These are phyloP conservation scores for Boletus edulis DNA, from an alignment of 768 basidiomycete species.

Conservation along the genomic window DNA sequence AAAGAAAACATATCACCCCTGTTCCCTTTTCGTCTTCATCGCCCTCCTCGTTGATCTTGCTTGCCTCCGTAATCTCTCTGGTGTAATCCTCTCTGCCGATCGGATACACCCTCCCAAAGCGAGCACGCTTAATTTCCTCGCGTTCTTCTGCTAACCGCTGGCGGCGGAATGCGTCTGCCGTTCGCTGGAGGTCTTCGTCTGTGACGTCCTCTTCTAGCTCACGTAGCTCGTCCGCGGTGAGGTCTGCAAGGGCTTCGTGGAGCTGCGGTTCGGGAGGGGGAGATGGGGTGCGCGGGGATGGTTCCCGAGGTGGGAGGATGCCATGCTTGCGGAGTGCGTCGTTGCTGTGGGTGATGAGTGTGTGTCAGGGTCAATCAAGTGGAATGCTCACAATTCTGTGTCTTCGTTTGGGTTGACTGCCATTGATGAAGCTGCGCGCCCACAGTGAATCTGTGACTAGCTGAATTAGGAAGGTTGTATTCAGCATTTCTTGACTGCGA, in stretches of 20 bases:
- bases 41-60: constrained; percentile 62
- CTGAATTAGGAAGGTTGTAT: constrained; percentile 31
- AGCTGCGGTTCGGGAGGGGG: constrained; percentile 76
- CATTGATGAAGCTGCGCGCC: constrained; percentile 31
- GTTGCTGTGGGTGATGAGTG: constrained; percentile 53
- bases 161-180: constrained; percentile 63
- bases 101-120: constrained; percentile 84
- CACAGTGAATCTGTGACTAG: constrained; percentile 9
- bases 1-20: constrained; percentile 91
- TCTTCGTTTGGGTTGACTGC: constrained; percentile 84
- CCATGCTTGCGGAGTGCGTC: constrained; percentile 92
- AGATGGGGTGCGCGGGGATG: constrained; percentile 72
- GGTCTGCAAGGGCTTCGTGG: constrained; percentile 62
- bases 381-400: constrained; percentile 82
- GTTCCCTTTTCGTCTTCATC: constrained; percentile 74
- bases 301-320: constrained; percentile 75
- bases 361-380: neutral
- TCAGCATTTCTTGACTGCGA: constrained; percentile 11
- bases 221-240: constrained; percentile 59
- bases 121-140: constrained; percentile 53
- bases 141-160: constrained; percentile 65
- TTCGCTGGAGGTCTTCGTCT: constrained; percentile 74
- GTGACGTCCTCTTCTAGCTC: constrained; percentile 70
- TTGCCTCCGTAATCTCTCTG: constrained; percentile 92
- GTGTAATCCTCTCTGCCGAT: constrained; percentile 94